Evolutionary conservation across 1,139 yeast genomes (phyloP).

Genomic region (Nakaseomyces delphensis): DNA sequence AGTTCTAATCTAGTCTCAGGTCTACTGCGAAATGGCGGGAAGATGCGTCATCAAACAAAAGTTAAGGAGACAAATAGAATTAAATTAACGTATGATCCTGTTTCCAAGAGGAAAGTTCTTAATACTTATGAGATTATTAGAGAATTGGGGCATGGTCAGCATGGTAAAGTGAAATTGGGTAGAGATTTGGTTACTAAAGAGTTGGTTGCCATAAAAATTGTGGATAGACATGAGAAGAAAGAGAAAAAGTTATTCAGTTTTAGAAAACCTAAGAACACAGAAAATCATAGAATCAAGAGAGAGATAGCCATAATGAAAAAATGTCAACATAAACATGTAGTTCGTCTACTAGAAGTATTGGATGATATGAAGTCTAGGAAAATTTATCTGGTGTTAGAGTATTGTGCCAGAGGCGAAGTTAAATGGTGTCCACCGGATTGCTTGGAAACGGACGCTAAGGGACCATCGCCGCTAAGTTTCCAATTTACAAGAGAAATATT

Average conservation of each 20-base stretch:
- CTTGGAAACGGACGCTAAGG: conserved; percentile 39
- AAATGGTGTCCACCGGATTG: conserved; percentile 49
- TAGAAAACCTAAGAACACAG: conserved; percentile 11
- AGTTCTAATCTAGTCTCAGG: conserved; percentile 18
- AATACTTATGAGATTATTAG: conserved; percentile 83
- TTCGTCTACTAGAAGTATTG: conserved; percentile 74
- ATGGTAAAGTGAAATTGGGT: conserved; percentile 93
- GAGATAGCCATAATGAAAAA: conserved; percentile 97
- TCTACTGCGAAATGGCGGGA: neutral
- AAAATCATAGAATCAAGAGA: conserved; percentile 53
- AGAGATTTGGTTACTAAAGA: conserved; percentile 60
- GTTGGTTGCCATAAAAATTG: conserved; percentile 86
- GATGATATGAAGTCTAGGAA: conserved; percentile 81
- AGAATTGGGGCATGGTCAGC: conserved; percentile 93
- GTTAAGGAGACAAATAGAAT: conserved; percentile 85
- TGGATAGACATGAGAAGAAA: conserved; percentile 55
- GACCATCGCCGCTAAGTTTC: conserved; percentile 56
- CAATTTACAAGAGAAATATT: conserved; percentile 62
- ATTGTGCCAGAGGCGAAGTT: conserved; percentile 86
- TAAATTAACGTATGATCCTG: conserved; percentile 80
- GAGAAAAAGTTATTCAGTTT: conserved; percentile 20
- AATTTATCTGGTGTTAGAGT: conserved; percentile 84
- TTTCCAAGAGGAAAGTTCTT: conserved; percentile 70
- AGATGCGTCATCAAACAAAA: conserved; percentile 17
- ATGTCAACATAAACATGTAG: conserved; percentile 86